Evolutionary conservation across 768 basidiomycete genomes (phyloP), one percentile per base, ranked within the genome.

Genomic region (Trametes maxima): DNA sequence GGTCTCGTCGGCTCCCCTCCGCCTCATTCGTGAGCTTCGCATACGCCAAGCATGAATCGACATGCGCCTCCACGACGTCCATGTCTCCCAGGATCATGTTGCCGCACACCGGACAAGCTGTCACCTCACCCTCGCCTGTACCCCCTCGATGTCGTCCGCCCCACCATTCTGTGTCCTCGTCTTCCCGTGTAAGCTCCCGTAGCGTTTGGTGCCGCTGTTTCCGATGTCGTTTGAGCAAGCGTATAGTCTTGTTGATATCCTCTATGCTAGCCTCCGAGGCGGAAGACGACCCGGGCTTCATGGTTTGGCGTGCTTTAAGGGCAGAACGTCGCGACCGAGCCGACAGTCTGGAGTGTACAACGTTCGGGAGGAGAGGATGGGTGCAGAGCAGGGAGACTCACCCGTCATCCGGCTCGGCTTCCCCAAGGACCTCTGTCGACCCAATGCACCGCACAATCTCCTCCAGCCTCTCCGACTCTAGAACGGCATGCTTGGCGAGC

Each of bases 21-120:
- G 79, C 72, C 46, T 80, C 78, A 53, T 79, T 80, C 63, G 80
- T 78, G 39, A 79, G 50, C 53, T 77, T 71, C 36, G 72, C 83
- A 66, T 89, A 77, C 5, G 84, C 84, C 44, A 94, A 72, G 70
- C 92, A 94, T 7, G 89, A 79, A 67, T 94, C 89, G n/a, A 94
- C 82, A 73, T 94, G 92, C 16, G 89, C 90, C 66, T 90, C 85
- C 2, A 90, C 68, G 10, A 91, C 85, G 61, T 91, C 91, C 45
- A 80, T 77, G 67, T 91, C 90, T 0, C 90, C 91, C 47, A 73
- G 75, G 1, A 91, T 78, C 16, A 72, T 72, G 42, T 74, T 73
- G 46, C 79, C 73, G 69, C 91, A 94, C 22, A 94, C 84, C 0
- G 91, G 92, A 67, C 91, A 94, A n/a, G 78, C 68, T 16, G 82